Conservation (phyloP, 257 asterid genomes). For the Oldenlandia corymbosa region DNA sequence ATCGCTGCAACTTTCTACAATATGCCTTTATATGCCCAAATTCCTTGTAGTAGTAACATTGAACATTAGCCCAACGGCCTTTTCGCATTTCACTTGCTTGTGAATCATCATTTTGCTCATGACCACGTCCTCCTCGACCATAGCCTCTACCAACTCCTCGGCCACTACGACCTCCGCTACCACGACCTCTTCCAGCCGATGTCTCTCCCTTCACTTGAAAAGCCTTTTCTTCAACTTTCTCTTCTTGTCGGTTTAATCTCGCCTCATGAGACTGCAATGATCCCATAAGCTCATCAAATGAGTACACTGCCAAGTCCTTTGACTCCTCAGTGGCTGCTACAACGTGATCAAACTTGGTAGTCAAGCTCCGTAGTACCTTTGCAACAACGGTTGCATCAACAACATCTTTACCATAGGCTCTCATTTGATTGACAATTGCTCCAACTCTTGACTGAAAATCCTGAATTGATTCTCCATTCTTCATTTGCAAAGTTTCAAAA, state of each 20-base stretch:
- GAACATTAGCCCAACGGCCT: background rate
- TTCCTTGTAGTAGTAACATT: background rate
- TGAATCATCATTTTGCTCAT: too few relatives aligned
- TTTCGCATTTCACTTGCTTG: background rate
- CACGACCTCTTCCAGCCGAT: background rate
- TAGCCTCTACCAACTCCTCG: too few relatives aligned
- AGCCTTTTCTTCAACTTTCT: background rate
- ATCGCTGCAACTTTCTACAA: too few relatives aligned
- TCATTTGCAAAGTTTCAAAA: background rate
- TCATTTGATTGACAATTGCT: background rate
- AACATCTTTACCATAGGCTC: background rate
- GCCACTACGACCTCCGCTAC: slow-evolving; percentile 1
- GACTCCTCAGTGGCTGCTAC: slow-evolving; percentile 1
- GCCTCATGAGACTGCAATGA: background rate
- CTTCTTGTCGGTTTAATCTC: background rate
- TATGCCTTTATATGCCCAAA: background rate
- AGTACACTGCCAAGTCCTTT: background rate
- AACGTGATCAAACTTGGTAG: background rate
- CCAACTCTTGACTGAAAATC: background rate
- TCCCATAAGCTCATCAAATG: background rate
- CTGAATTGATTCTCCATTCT: background rate
- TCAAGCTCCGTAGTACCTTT: background rate
- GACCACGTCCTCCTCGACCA: too few relatives aligned
- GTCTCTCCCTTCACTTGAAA: background rate
- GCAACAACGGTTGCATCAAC: background rate